Evolutionary conservation across 495 filamentous ascomycete species (phyloP).

Genomic region (Hyaloscypha variabilis): DNA sequence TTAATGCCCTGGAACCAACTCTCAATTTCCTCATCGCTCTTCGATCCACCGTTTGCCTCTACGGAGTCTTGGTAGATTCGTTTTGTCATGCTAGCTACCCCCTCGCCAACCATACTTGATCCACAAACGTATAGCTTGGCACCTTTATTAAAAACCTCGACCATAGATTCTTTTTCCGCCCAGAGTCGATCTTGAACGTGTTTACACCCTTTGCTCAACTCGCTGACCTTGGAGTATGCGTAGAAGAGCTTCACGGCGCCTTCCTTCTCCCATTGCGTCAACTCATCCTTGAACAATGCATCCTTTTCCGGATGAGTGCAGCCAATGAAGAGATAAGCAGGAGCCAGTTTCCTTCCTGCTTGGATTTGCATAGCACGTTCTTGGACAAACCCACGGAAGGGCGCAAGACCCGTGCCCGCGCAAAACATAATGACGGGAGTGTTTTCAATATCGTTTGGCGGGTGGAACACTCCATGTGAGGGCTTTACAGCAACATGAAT

Average conservation of each 20-base stretch:
- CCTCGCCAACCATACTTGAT: constrained; percentile 60
- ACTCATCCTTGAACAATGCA: constrained; percentile 61
- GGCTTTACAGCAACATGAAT: constrained; percentile 62
- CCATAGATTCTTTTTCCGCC: constrained; percentile 51
- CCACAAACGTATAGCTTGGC: constrained; percentile 73
- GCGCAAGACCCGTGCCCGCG: constrained; percentile 58
- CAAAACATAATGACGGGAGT: constrained; percentile 70
- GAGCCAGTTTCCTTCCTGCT: constrained; percentile 54
- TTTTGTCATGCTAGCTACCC: constrained; percentile 55
- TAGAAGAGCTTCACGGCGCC: constrained; percentile 62
- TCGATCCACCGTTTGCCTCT: constrained; percentile 39
- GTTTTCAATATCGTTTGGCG: constrained; percentile 58
- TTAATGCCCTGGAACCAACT: constrained; percentile 58
- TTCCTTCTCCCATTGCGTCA: constrained; percentile 55
- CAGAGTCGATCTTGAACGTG: constrained; percentile 68
- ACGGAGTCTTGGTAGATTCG: constrained; percentile 43
- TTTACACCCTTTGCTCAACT: constrained; percentile 42
- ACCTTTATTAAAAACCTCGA: constrained; percentile 56
- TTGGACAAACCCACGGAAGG: constrained; percentile 64
- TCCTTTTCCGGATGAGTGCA: constrained; percentile 61
- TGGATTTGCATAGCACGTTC: constrained; percentile 61
- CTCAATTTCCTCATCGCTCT: constrained; percentile 45
- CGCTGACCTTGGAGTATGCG: constrained; percentile 51
- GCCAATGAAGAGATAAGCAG: constrained; percentile 65
- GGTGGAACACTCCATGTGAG: constrained; percentile 65